Conservation (phyloP, 1,284 basidiomycete genomes). For the Hemileia vastatrix region DNA sequence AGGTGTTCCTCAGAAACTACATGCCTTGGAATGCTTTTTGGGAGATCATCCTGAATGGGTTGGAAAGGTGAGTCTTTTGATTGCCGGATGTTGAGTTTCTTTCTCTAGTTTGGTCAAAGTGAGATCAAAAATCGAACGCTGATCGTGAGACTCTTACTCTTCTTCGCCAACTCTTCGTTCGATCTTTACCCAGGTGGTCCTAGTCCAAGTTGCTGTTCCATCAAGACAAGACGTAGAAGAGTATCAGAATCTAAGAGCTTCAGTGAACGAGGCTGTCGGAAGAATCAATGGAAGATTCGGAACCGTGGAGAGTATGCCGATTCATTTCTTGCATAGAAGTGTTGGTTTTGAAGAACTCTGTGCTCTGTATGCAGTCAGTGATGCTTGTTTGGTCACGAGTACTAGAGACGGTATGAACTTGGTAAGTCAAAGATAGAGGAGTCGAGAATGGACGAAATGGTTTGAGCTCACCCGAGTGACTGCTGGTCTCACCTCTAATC, state of each 20-base stretch:
- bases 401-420: slow-evolving; percentile 98
- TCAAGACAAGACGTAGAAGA: slow-evolving; percentile 97
- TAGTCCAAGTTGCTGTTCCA: slow-evolving; percentile 46
- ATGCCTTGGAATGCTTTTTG: slow-evolving; percentile 90
- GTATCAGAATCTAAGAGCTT: slow-evolving; percentile 91
- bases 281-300: slow-evolving; percentile 97
- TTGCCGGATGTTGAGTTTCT: slow-evolving; percentile 64
- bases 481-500: too few species aligned
- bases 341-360: slow-evolving; percentile 88
- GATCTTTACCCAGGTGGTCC: slow-evolving; percentile 27
- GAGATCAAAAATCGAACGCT: background rate
- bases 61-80: slow-evolving; percentile 85
- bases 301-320: slow-evolving; percentile 97
- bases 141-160: background rate
- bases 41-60: slow-evolving; percentile 98
- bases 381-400: slow-evolving; percentile 87
- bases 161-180: background rate
- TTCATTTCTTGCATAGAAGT: slow-evolving; percentile 83
- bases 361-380: slow-evolving; percentile 88
- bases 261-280: slow-evolving; percentile 93
- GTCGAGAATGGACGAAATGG: too few species aligned
- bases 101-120: background rate
- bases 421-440: slow-evolving; percentile 49
- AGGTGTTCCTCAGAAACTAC: slow-evolving; percentile 95
- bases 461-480: too few species aligned